phyloP scores from a whole-genome alignment of 2,329 filamentous ascomycete genomes.

The Penicillium rolfsii region DNA sequence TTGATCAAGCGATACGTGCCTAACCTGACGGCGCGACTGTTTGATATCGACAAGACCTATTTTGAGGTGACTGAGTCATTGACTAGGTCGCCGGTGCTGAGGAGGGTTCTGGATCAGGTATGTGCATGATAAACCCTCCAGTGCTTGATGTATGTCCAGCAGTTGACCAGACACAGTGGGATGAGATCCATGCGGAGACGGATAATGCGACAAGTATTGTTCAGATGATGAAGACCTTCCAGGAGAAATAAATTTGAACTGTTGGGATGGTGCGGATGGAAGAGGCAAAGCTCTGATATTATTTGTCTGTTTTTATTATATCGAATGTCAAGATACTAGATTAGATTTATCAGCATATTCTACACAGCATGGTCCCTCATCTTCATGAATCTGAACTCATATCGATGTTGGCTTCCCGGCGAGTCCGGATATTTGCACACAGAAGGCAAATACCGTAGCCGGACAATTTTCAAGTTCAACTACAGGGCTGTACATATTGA shows the following conservation, averaged over 20 bases:
- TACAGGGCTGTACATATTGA: neutral
- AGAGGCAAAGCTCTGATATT: neutral
- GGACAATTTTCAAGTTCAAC: neutral
- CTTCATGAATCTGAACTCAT: neutral
- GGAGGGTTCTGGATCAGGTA: conserved; percentile 1
- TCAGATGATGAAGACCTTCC: conserved; percentile 1
- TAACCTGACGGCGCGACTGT: conserved; percentile 92
- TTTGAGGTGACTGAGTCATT: conserved; percentile 63
- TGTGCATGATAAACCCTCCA: conserved; percentile 1
- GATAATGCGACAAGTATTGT: conserved; percentile 1
- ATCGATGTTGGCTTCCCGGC: neutral
- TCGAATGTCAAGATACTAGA: neutral
- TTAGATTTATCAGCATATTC: neutral
- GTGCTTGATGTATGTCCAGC: neutral
- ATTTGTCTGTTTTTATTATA: neutral
- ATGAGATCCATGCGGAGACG: neutral
- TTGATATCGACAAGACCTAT: conserved; percentile 92
- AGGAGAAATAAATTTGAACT: conserved; percentile 1
- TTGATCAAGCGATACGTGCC: conserved; percentile 96
- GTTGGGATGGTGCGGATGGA: neutral
- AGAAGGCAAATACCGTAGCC: neutral
- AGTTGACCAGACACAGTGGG: neutral
- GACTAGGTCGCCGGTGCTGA: conserved; percentile 1
- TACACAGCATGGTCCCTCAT: neutral
- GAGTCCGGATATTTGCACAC: neutral